Conservation (phyloP, 176 grass and related monocot genomes). For the Lolium perenne region DNA sequence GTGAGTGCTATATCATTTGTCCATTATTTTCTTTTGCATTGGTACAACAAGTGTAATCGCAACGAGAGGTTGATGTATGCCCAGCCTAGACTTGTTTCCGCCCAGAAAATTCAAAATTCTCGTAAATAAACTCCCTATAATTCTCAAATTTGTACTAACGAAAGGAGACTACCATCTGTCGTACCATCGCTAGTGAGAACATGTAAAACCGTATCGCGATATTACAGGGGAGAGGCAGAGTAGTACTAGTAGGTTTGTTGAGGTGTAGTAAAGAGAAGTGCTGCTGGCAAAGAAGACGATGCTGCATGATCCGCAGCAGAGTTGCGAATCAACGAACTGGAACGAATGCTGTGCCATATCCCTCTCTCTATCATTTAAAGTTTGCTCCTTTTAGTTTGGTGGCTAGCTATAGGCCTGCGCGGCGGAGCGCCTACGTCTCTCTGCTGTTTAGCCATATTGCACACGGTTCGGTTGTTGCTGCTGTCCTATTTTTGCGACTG, state of each 20-base stretch:
- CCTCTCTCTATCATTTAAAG: conserved; percentile 10
- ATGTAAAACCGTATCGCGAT: not conserved
- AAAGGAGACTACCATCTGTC: too few relatives aligned
- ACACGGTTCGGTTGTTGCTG: conserved; percentile 2
- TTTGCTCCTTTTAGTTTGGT: not conserved
- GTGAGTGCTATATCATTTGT: not conserved
- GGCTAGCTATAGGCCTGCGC: conserved; percentile 21
- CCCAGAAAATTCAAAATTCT: too few relatives aligned
- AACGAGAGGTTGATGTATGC: not conserved
- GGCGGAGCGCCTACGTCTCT: not conserved
- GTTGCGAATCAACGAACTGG: conserved; percentile 17
- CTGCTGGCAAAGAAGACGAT: not conserved
- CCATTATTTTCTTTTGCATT: not conserved
- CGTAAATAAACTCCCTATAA: too few relatives aligned
- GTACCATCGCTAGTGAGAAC: not conserved
- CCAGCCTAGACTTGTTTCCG: too few relatives aligned
- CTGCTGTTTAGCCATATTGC: conserved; percentile 23
- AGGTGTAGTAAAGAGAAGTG: conserved; percentile 24
- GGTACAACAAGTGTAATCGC: not conserved
- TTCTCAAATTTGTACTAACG: too few relatives aligned
- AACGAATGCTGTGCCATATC: not conserved
- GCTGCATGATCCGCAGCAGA: not conserved
- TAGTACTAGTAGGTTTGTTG: not conserved
- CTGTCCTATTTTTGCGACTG: not conserved
- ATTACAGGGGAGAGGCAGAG: not conserved